Evolutionary conservation across 352 stramenopile genomes (phyloP).

Genomic region (Pythium apleroticum): DNA sequence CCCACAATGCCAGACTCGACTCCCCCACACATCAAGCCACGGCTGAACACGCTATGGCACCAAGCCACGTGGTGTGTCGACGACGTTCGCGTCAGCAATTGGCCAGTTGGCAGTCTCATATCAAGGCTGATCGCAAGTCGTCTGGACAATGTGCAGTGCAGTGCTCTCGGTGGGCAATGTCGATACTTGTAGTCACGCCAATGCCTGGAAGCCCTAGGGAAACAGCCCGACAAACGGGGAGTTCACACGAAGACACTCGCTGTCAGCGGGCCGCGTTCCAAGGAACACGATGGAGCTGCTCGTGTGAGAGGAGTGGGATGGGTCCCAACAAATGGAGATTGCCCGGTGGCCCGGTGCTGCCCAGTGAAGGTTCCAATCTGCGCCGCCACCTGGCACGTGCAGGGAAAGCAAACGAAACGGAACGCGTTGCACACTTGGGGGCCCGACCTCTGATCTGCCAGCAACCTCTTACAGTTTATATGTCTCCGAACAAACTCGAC

Average conservation of each 20-base stretch:
- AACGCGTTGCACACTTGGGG: constrained; percentile 2
- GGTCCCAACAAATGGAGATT: constrained; percentile 1
- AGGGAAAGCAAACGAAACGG: constrained; percentile 15
- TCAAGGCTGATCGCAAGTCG: neutral
- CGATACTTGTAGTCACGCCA: too few species aligned
- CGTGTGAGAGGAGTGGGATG: neutral
- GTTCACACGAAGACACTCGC: too few species aligned
- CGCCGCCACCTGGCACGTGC: constrained; percentile 7
- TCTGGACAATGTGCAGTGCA: too few species aligned
- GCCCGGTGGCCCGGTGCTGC: constrained; percentile 12
- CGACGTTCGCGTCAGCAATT: neutral
- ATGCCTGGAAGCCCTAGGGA: too few species aligned
- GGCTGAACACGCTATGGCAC: neutral
- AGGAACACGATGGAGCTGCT: neutral
- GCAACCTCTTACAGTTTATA: neutral
- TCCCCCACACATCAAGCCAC: neutral
- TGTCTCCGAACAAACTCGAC: neutral
- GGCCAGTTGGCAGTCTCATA: neutral
- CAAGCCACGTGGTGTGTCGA: neutral
- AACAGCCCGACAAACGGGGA: too few species aligned
- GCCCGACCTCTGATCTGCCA: neutral
- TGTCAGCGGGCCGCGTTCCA: neutral
- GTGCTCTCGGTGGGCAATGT: neutral
- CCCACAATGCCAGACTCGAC: neutral
- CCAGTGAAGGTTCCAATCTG: constrained; percentile 25